Evolutionary conservation across 768 basidiomycete species (phyloP).

Genomic region (Lactarius quietus): DNA sequence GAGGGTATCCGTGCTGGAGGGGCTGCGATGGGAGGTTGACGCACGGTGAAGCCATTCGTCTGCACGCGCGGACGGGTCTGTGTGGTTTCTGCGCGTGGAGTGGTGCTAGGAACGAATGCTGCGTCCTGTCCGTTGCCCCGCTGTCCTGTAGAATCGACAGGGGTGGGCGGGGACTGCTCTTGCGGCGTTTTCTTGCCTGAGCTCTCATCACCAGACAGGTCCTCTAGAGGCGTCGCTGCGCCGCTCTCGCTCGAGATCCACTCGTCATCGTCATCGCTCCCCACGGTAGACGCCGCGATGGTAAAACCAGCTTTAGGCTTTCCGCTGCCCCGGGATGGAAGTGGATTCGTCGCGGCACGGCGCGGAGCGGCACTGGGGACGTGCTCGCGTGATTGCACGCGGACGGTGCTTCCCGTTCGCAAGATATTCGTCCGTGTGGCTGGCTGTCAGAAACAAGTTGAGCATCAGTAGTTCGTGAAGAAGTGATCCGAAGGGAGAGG

Average conservation of each 20-base stretch:
- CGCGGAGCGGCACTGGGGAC: conserved; percentile 18
- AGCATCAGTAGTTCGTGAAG: neutral
- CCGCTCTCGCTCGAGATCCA: conserved; percentile 81
- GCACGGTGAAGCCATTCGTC: conserved; percentile 19
- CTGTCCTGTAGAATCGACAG: conserved; percentile 15
- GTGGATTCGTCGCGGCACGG: conserved; percentile 7
- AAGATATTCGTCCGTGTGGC: conserved; percentile 13
- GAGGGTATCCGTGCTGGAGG: neutral
- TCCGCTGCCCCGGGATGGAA: neutral
- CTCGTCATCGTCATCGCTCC: conserved; percentile 58
- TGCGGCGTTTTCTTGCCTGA: conserved; percentile 29
- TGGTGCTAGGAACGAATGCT: conserved; percentile 28
- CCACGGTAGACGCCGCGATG: conserved; percentile 48
- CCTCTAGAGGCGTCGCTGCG: conserved; percentile 52
- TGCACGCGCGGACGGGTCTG: conserved; percentile 28
- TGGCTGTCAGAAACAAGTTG: conserved; percentile 8
- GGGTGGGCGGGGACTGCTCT: conserved; percentile 24
- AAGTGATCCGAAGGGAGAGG: neutral
- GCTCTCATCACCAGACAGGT: conserved; percentile 42
- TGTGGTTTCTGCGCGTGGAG: conserved; percentile 32
- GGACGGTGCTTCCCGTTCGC: conserved; percentile 18
- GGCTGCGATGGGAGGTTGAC: conserved; percentile 6
- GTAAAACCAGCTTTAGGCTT: conserved; percentile 54
- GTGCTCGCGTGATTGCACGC: conserved; percentile 24
- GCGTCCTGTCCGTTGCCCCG: conserved; percentile 16